These are phyloP conservation scores for Venturia carpophila DNA, from an alignment of 2,329 filamentous ascomycete species.

Conservation along the genomic window DNA sequence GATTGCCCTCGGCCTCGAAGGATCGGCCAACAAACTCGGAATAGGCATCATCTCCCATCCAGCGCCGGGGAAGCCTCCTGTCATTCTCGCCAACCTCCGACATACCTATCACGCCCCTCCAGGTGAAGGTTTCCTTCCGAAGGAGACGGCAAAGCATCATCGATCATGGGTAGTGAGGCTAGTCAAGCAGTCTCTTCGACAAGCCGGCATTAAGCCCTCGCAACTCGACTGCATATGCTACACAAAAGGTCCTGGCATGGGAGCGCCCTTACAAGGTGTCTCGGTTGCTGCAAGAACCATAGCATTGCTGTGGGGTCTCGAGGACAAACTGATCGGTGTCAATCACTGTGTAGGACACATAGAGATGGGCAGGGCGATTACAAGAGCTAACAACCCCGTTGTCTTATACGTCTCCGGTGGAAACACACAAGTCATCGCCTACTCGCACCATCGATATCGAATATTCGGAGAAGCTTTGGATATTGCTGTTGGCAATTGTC, in stretches of 20 bases:
- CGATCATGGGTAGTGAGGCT: constrained; percentile 73
- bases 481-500: constrained; percentile 94
- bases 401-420: constrained; percentile 93
- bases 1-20: constrained; percentile 63
- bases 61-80: constrained; percentile 35
- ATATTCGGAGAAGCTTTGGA: constrained; percentile 98
- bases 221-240: constrained; percentile 92
- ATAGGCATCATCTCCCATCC: constrained; percentile 85
- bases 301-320: constrained; percentile 63
- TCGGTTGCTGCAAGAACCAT: constrained; percentile 79
- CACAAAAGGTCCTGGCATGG: constrained; percentile 94
- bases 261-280: constrained; percentile 78
- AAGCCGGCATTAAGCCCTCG: constrained; percentile 45
- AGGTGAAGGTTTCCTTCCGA: constrained; percentile 89
- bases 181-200: constrained; percentile 68
- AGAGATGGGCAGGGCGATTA: constrained; percentile 94
- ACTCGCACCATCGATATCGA: constrained; percentile 86
- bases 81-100: constrained; percentile 82
- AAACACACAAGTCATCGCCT: constrained; percentile 97
- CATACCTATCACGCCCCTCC: constrained; percentile 90
- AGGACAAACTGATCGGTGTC: constrained; percentile 70
- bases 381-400: constrained; percentile 81
- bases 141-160: constrained; percentile 92
- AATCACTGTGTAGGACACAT: constrained; percentile 99
- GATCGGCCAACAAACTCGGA: constrained; percentile 95